Percentiles rank a stretch among this genome's conserved stretches.
These are phyloP conservation scores for Ascochyta rabiei DNA, from an alignment of 2,329 filamentous ascomycete genomes.

Conservation along the genomic window DNA sequence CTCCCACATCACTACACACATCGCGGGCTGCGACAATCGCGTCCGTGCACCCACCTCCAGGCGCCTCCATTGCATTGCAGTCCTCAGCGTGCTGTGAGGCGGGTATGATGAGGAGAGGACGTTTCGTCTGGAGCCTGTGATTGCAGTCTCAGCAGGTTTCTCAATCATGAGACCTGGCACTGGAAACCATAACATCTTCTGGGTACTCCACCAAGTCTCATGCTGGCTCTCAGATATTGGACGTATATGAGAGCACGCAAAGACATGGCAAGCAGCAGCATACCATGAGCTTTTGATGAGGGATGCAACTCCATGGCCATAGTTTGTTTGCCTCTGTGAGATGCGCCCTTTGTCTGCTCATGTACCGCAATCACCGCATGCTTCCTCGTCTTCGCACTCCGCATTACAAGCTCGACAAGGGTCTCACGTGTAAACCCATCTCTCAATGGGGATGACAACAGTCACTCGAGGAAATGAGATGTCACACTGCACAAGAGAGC, in stretches of 20 bases:
- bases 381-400: not conserved
- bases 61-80: not conserved
- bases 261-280: not conserved
- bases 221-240: not conserved
- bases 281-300: not conserved
- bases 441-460: not conserved
- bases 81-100: not conserved
- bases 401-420: not conserved
- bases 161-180: too few relatives aligned
- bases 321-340: not conserved
- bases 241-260: not conserved
- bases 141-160: not conserved
- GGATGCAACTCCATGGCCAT: not conserved
- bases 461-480: not conserved
- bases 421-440: not conserved
- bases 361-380: not conserved
- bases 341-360: not conserved
- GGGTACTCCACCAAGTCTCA: too few relatives aligned
- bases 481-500: conserved; percentile 13
- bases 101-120: too few relatives aligned
- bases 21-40: not conserved
- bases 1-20: not conserved
- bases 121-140: not conserved
- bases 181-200: too few relatives aligned
- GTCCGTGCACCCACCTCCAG: conserved; percentile 4